phyloP scores from a whole-genome alignment of 805 yeast species.

The Ogataea ganodermae region DNA sequence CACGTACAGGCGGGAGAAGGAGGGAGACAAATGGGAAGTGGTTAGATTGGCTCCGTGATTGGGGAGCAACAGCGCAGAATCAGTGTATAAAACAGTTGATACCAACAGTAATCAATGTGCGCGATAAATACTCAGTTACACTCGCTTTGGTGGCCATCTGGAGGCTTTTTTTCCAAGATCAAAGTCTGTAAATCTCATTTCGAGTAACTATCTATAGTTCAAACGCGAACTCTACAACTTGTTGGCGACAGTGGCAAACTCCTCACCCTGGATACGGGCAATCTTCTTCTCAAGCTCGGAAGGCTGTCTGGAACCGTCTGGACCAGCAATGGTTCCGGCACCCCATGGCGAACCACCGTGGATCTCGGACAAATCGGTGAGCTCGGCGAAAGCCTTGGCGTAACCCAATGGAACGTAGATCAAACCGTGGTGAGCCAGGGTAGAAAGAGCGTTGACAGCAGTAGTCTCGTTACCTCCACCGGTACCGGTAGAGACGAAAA shows the following conservation, averaged over 20 bases:
- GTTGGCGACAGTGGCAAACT: slow-evolving; percentile 52
- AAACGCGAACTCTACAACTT: no score
- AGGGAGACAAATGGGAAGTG: slow-evolving; percentile 57
- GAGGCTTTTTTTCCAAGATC: no score
- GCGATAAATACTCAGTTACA: no score
- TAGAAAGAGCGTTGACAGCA: slow-evolving; percentile 61
- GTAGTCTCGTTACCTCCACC: slow-evolving; percentile 88
- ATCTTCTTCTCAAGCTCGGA: slow-evolving; percentile 61
- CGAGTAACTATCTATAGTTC: no score
- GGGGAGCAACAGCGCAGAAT: not conserved
- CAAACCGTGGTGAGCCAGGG: slow-evolving; percentile 78
- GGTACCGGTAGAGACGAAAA: slow-evolving; percentile 75
- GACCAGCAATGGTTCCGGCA: slow-evolving; percentile 78
- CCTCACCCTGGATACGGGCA: slow-evolving; percentile 68
- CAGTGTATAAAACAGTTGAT: not conserved
- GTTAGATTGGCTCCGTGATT: slow-evolving; percentile 68
- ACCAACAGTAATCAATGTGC: no score
- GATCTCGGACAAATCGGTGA: slow-evolving; percentile 59
- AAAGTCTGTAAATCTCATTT: no score
- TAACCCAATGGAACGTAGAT: slow-evolving; percentile 79
- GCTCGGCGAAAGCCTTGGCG: slow-evolving; percentile 55
- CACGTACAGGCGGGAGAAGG: slow-evolving; percentile 58
- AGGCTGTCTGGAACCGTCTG: slow-evolving; percentile 76
- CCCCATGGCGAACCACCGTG: slow-evolving; percentile 90
- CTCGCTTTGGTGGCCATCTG: no score